phyloP scores from a whole-genome alignment of 2,329 filamentous ascomycete genomes.

The Aspergillus piperis region DNA sequence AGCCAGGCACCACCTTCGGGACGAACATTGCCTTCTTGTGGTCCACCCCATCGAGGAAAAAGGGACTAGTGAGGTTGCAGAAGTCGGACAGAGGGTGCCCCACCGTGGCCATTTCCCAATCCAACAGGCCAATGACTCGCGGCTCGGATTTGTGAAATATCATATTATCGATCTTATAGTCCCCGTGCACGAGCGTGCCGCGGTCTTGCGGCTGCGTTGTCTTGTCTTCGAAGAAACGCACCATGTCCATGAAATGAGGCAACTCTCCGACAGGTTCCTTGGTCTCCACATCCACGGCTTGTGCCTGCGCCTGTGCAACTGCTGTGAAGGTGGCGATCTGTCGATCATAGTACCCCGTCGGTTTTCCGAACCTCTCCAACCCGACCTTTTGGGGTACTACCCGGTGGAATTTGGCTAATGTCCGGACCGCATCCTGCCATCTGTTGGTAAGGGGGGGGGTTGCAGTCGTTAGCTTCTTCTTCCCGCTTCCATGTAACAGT shows the following conservation, averaged over 20 bases:
- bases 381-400: slow-evolving; percentile 68
- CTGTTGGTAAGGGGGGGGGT: slow-evolving; percentile 39
- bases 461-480: slow-evolving; percentile 3
- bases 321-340: slow-evolving; percentile 81
- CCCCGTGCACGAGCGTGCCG: slow-evolving; percentile 81
- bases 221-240: slow-evolving; percentile 73
- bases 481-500: background rate
- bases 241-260: slow-evolving; percentile 78
- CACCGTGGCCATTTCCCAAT: slow-evolving; percentile 98
- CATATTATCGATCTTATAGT: slow-evolving; percentile 93
- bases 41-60: slow-evolving; percentile 37
- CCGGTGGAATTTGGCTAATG: slow-evolving; percentile 81
- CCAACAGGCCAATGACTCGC: slow-evolving; percentile 85
- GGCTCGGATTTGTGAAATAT: slow-evolving; percentile 89
- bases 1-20: slow-evolving; percentile 64
- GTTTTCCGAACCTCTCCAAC: slow-evolving; percentile 71
- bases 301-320: slow-evolving; percentile 76
- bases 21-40: slow-evolving; percentile 56
- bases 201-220: slow-evolving; percentile 73
- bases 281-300: slow-evolving; percentile 74
- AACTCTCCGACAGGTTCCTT: slow-evolving; percentile 75
- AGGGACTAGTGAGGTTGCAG: slow-evolving; percentile 67
- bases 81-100: slow-evolving; percentile 94
- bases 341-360: slow-evolving; percentile 76
- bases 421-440: slow-evolving; percentile 81